Evolutionary conservation across 1,139 yeast genomes (phyloP), one percentile per base, ranked within the genome.

Genomic region (Petasospora rhodanensis): DNA sequence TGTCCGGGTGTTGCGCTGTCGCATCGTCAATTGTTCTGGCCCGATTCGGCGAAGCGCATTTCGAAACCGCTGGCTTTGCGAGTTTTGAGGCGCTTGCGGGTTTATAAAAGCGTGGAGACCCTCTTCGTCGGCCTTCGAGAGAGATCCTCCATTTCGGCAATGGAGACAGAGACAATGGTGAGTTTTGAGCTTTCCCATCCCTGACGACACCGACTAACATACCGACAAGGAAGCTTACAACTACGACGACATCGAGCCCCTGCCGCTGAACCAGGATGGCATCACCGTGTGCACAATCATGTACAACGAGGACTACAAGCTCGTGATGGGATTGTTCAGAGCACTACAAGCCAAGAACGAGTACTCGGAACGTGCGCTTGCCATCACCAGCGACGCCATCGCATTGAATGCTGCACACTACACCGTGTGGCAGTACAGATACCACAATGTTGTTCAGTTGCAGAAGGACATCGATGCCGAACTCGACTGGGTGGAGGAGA

Each of bases 371-470:
- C 64, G 97, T 38, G 89, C 95, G 0, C 58, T 86, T 23, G 68
- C 68, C 18, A 59, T 87, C 28, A 81, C 95, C 0, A 68, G 70
- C 18, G 58, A 61, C 23, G 80, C 83, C 4, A 79, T 93, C 35
- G 72, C 64, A 12, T 52, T 72, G 40, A 77, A 85, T 32, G 91
- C 97, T 0, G 95, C 96, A 0, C 96, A 89, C 58, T 91, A 91
- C 55, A 82, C 96, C 0, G 80, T 80, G 2, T 91, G 98, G 97
- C 70, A 71, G 37, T 91, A 82, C 58, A 65, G 97, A 13, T 76
- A 64, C 41, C 68, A 77, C 39, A 75, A 78, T 11, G 58, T 86
- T 27, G 54, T 52, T 27, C 48, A 54, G 41, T 49, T 76, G 45
- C 43, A 60, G 13, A 54, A 61, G 31, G 57, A 65, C 43, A 35